Percentiles rank a stretch among this genome's conserved stretches.
Conservation (phyloP, 2,329 filamentous ascomycete species). For the Fusarium fujikuroi region DNA sequence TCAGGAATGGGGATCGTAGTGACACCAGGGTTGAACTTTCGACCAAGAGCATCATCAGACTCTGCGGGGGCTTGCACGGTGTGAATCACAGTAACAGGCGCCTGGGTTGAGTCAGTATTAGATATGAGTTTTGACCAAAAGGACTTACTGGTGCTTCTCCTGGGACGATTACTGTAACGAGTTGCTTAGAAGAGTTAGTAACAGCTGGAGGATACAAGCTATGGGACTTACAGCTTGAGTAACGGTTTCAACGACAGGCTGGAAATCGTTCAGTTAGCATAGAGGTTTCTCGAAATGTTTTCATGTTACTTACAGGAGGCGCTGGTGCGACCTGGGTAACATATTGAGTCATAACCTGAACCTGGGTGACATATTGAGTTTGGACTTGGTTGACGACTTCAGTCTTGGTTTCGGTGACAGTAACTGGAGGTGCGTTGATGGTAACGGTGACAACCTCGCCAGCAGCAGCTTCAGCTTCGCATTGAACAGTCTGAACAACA, state of each 20-base stretch:
- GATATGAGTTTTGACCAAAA: not conserved
- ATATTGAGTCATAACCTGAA: constrained; percentile 18
- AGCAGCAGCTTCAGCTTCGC: not conserved
- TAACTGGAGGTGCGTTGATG: constrained; percentile 20
- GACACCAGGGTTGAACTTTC: constrained; percentile 39
- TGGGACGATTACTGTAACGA: constrained; percentile 30
- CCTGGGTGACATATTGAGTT: constrained; percentile 30
- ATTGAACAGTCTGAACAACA: constrained; percentile 22
- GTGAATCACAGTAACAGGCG: constrained; percentile 33
- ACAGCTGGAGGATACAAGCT: not conserved
- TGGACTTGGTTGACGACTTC: constrained; percentile 23
- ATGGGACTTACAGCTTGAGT: constrained; percentile 11
- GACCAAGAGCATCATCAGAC: constrained; percentile 8
- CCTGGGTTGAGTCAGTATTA: constrained; percentile 17
- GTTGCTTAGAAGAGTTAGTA: constrained; percentile 1
- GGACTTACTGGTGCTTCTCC: constrained; percentile 36
- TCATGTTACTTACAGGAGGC: constrained; percentile 21
- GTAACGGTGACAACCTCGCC: constrained; percentile 36
- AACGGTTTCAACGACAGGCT: constrained; percentile 30
- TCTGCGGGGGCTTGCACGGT: constrained; percentile 26
- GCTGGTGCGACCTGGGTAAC: constrained; percentile 24
- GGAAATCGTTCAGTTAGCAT: not conserved
- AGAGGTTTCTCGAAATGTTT: too few relatives aligned
- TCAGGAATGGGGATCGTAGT: constrained; percentile 44
- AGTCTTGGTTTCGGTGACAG: constrained; percentile 23